These are phyloP conservation scores for Gymnopus androsaceus DNA, from an alignment of 1,284 basidiomycete genomes.

Conservation along the genomic window DNA sequence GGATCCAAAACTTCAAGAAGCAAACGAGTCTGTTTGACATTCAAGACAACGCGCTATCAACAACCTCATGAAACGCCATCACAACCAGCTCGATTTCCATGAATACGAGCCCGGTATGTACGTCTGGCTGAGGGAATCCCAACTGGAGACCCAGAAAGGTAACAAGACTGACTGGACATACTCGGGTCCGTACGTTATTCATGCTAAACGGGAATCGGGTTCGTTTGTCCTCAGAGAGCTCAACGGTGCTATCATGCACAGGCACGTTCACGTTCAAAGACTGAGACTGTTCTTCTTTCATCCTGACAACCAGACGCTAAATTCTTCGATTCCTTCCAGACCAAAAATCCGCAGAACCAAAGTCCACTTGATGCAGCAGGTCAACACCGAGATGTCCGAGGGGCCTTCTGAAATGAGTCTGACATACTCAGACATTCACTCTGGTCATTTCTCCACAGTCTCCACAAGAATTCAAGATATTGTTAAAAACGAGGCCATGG, in stretches of 20 bases:
- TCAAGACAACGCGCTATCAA: neutral
- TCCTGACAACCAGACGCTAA: conserved; percentile 9
- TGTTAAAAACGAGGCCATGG: too few species aligned
- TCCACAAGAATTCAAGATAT: too few species aligned
- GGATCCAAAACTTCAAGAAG: neutral
- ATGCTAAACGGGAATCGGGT: conserved; percentile 1
- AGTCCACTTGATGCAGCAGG: too few species aligned
- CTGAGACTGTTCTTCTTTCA: conserved; percentile 10
- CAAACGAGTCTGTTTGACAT: neutral
- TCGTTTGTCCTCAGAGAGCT: conserved; percentile 11
- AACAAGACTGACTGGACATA: conserved; percentile 5
- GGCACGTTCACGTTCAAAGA: conserved; percentile 2
- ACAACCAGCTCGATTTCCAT: neutral
- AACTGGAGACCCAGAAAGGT: neutral
- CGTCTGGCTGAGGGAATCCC: conserved; percentile 6
- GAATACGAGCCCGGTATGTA: conserved; percentile 2
- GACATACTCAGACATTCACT: too few species aligned
- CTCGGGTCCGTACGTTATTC: conserved; percentile 9
- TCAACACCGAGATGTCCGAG: too few species aligned
- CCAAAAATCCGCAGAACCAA: neutral
- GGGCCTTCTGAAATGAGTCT: too few species aligned
- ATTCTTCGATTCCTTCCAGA: conserved; percentile 6
- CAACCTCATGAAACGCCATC: neutral
- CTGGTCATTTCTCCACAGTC: too few species aligned
- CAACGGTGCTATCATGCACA: conserved; percentile 1